Base-by-base conservation (phyloP, 2,329 filamentous ascomycete genomes). In the Xylaria hypoxylon region DNA sequence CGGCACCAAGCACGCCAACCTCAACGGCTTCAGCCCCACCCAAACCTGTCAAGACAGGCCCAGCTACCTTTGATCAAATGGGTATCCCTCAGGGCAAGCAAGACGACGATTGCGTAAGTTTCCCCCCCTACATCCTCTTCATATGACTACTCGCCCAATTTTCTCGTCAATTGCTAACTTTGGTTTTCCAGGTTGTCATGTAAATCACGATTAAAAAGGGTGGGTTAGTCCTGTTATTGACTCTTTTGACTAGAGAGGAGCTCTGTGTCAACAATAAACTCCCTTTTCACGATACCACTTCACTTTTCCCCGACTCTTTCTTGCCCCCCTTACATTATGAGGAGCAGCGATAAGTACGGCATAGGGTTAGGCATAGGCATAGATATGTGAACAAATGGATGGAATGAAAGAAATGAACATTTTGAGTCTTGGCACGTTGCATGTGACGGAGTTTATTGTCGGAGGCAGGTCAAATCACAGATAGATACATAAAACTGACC, bases 11-110 rank as follows among this genome's bases (percentile, higher is more conserved):
- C 59, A 68, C 73, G 6, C 72, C 71, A 24, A 62, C 72, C 73
- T 65, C 74, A 4, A 73, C 22, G 24, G 71, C 62, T 71, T 72
- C 79, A 48, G 78, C 80, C n/a, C 77, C 79, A 7, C 72, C 78
- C 17, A 79, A 81, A 6, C 75, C 80, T 69, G 70, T 82, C 2
- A 80, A 82, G 17, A 56, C 92, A 76, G 96, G 95, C 11, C 95
- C 96, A 0, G 93, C 96, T 74, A 98, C 96, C 0, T 99, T 99
- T 78, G 95, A 97, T 77, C 94, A 96, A 77, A 99, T 99, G 96
- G 96, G 96, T 44, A 95, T 99, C 73, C 93, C 94, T 6, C 87
- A 90, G 74, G 89, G 86, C 53, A 94, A 96, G 79, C 87, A 90
- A 68, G 92, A 97, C n/a, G 87, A 88, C 71, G 94, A 98, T 80